These are phyloP conservation scores for Auricularia sp. DNA, from an alignment of 768 basidiomycete species.

Conservation along the genomic window DNA sequence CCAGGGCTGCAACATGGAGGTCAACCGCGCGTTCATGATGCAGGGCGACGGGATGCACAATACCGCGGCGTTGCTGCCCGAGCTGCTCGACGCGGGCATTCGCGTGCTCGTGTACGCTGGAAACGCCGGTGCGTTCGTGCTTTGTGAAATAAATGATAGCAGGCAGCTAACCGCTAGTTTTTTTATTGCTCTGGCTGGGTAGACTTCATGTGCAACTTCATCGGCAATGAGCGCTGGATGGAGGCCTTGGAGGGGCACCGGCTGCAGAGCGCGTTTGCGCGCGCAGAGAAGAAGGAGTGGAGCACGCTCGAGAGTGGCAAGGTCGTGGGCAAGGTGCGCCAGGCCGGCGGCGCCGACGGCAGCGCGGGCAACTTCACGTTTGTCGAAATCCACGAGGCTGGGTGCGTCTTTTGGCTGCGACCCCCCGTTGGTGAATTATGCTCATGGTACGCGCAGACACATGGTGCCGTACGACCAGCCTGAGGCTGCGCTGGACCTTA, in stretches of 20 bases:
- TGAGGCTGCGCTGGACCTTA: conserved; percentile 56
- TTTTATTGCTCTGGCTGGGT: conserved; percentile 4
- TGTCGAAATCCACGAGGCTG: conserved; percentile 67
- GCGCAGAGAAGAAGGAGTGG: conserved; percentile 44
- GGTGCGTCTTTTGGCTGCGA: conserved; percentile 35
- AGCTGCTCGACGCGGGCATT: conserved; percentile 73
- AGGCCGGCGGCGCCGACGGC: conserved; percentile 42
- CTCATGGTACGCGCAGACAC: conserved; percentile 38
- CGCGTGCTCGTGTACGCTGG: conserved; percentile 85
- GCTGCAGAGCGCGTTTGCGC: conserved; percentile 52
- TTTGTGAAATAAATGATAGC: too few species aligned
- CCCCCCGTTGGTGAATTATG: neutral
- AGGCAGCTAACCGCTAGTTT: too few species aligned
- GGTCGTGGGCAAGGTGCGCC: conserved; percentile 57
- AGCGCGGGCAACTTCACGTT: conserved; percentile 81
- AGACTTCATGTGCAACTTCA: conserved; percentile 84
- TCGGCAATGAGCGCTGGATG: conserved; percentile 52
- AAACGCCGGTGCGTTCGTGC: conserved; percentile 34
- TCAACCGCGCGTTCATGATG: conserved; percentile 70
- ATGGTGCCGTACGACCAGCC: conserved; percentile 91
- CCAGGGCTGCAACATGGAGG: conserved; percentile 38
- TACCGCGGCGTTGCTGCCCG: conserved; percentile 64
- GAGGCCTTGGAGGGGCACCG: conserved; percentile 39
- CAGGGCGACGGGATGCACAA: conserved; percentile 87
- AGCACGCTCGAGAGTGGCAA: conserved; percentile 39